These are phyloP conservation scores for Glomus cerebriforme DNA, from an alignment of 192 early-diverging fungal genomes.

Conservation along the genomic window DNA sequence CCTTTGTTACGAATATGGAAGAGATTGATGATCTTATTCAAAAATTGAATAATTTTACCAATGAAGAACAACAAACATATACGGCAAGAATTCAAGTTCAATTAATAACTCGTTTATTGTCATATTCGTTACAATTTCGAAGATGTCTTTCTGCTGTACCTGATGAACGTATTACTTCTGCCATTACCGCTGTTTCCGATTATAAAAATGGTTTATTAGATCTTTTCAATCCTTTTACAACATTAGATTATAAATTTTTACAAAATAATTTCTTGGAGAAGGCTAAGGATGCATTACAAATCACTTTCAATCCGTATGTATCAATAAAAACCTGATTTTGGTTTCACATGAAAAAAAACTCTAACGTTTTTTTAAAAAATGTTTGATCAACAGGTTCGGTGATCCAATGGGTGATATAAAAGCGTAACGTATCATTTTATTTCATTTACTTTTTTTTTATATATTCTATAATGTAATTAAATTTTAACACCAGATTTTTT, in stretches of 20 bases:
- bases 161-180: neutral
- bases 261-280: neutral
- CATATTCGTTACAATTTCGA: slow-evolving; percentile 11
- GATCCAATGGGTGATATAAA: slow-evolving; percentile 13
- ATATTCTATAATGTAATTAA: neutral
- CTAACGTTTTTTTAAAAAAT: neutral
- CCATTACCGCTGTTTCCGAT: slow-evolving; percentile 13
- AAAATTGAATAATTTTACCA: neutral
- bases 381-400: neutral
- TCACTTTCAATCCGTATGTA: slow-evolving; percentile 28
- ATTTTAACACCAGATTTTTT: neutral
- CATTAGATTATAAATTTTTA: neutral
- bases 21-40: neutral
- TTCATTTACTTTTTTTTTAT: no score
- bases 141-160: slow-evolving; percentile 16
- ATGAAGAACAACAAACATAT: neutral
- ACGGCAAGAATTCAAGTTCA: neutral
- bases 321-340: no score
- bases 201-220: neutral
- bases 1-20: neutral
- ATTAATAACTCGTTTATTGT: neutral
- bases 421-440: slow-evolving; percentile 13
- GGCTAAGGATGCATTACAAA: neutral
- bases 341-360: neutral
- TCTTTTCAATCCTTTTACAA: slow-evolving; percentile 25